Conservation (phyloP, 805 yeast species). For the Saturnispora dispora region DNA sequence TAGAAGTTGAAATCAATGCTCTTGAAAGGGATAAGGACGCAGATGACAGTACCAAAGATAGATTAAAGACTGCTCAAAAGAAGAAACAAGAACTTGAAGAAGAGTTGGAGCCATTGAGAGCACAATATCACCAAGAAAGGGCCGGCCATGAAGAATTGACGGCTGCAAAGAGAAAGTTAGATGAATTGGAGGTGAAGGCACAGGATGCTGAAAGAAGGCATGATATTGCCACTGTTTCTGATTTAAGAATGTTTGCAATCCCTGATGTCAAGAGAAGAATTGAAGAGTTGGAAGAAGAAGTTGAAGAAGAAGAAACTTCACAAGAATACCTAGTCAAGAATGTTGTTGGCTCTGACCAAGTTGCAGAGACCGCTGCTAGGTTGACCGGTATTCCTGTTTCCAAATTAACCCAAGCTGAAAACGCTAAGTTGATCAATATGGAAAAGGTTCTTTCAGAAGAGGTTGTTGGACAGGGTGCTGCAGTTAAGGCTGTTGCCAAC, state of each 20-base stretch:
- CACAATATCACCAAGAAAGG: constrained; percentile 77
- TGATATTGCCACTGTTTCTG: constrained; percentile 92
- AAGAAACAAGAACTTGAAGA: constrained; percentile 79
- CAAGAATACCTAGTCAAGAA: constrained; percentile 65
- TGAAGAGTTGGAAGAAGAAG: constrained; percentile 61
- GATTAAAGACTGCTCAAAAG: constrained; percentile 70
- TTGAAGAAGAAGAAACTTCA: constrained; percentile 48
- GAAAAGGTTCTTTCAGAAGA: constrained; percentile 71
- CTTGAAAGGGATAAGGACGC: constrained; percentile 92
- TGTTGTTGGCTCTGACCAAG: constrained; percentile 67
- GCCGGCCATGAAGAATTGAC: constrained; percentile 88
- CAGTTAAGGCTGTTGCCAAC: constrained; percentile 92
- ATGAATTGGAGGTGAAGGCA: constrained; percentile 88
- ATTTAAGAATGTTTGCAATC: constrained; percentile 91
- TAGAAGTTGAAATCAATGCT: constrained; percentile 95
- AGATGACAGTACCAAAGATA: constrained; percentile 72
- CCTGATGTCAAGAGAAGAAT: constrained; percentile 82
- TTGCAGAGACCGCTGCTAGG: constrained; percentile 95
- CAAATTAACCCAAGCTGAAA: constrained; percentile 92
- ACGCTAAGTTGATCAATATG: constrained; percentile 88
- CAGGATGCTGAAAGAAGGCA: constrained; percentile 95
- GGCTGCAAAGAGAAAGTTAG: constrained; percentile 79
- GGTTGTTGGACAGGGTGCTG: constrained; percentile 94
- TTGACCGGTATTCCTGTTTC: constrained; percentile 95
- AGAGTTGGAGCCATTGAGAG: constrained; percentile 74